Evolutionary conservation across 2,329 filamentous ascomycete genomes (phyloP), one percentile per base, ranked within the genome.

Genomic region (Colletotrichum tropicale): DNA sequence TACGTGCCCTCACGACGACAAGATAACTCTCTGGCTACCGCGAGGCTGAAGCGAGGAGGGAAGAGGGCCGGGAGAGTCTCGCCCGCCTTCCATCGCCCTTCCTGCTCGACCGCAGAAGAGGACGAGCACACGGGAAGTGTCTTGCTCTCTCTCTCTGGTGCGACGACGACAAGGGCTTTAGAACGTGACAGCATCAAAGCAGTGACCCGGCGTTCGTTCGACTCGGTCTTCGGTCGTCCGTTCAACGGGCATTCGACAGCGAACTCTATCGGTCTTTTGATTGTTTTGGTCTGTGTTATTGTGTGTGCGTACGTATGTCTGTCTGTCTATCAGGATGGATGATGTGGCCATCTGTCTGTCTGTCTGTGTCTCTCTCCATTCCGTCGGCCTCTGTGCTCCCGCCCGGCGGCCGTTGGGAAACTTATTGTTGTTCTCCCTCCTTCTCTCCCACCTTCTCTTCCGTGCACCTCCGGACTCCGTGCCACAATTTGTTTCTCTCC

Each of bases 171-270:
- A 43, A 43, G 18, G 38, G 28, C 43, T 21, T 16, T 34, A 24
- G n/a, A 4, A 43, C 38, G 15, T 36, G 55, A 69, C 32, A 70
- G 69, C 73, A 56, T 67, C 69, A 67, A 34, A 71, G 69, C 61
- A 43, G 21, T n/a, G 67, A 48, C 34, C 48, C 30, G 18, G 61
- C 68, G 61, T 66, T 65, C 61, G 68, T 43, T 43, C 30, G n/a
- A 52, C 62, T 75, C 62, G 55, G 62, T 56, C 56, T 58, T 72
- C 73, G 73, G 73, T 75, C 73, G 73, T 75, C 73, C 73, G 36
- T 67, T 75, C 73, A 71, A 75, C 73, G 73, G 73, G 73, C 73
- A 75, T 75, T 21, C 18, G 8, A 15, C 18, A 32, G 52, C 21
- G 32, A 68, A 68, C 52, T 28, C n/a, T 60, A 60, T 68, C 66